phyloP scores from a whole-genome alignment of 2,329 filamentous ascomycete species.

The Trichoderma aggressivum region DNA sequence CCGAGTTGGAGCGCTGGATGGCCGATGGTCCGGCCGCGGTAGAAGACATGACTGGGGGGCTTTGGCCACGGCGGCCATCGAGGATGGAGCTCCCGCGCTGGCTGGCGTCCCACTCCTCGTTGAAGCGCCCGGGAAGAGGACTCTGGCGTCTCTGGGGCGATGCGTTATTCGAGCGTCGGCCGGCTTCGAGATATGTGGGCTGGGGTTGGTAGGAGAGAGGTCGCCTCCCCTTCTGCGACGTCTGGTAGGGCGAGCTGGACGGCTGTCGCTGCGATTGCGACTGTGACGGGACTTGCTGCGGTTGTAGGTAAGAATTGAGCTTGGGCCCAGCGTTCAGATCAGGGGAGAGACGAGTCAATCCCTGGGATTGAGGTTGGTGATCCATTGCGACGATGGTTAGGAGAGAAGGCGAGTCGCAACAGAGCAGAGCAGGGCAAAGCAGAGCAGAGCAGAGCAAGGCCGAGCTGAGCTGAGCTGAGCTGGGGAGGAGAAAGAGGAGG shows the following conservation, averaged over 20 bases:
- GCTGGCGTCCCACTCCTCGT: constrained; percentile 68
- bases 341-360: constrained; percentile 24
- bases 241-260: background rate
- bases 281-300: background rate
- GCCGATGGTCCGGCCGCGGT: constrained; percentile 2
- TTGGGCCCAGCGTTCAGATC: constrained; percentile 22
- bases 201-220: constrained; percentile 16
- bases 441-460: background rate
- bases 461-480: background rate
- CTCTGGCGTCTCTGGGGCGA: constrained; percentile 22
- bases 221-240: constrained; percentile 6
- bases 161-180: background rate
- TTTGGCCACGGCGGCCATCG: constrained; percentile 41
- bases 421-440: background rate
- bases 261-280: constrained; percentile 14
- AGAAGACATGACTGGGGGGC: constrained; percentile 21
- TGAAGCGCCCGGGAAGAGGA: constrained; percentile 51
- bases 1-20: constrained; percentile 62
- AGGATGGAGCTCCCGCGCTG: constrained; percentile 64
- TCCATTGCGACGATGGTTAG: constrained; percentile 32
- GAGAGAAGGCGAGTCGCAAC: background rate
- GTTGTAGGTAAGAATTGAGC: constrained; percentile 8
- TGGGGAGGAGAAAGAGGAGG: background rate
- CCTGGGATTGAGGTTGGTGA: constrained; percentile 22
- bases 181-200: constrained; percentile 3